Evolutionary conservation across 768 basidiomycete species (phyloP), one percentile per base, ranked within the genome.

Genomic region (Termitomyces eurrhizus): DNA sequence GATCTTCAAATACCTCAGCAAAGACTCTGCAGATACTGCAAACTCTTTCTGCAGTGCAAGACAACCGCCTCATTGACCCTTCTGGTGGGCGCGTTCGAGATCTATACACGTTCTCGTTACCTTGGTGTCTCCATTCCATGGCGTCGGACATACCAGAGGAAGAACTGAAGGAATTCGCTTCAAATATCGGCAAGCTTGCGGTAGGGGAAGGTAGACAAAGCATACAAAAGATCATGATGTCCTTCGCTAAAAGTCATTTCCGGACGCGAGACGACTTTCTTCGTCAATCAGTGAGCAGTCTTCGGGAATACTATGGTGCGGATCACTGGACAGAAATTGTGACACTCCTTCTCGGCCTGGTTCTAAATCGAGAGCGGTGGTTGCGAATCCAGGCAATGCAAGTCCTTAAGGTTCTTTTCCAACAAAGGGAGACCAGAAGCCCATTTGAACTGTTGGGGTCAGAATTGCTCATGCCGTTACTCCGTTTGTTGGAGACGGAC

Each of bases 241-340:
- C 92, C 3, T 95, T 95, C 66, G 85, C 90, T 58, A 92, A 92
- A 72, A 79, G 81, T 24, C 88, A 91, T 54, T 97, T 98, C 79
- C 81, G 95, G 52, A 93, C 93, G 2, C 88, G 88, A 67, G 95
- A 98, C 56, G 95, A 97, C 73, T 96, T 96, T 75, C 81, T 96
- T 60, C 86, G 93, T 5, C 93, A 97, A 69, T 93, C 92, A 0
- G 87, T 93, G 24, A 80, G 85, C 2, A 88, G 90, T 65, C 80
- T 98, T 41, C 86, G 93, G 24, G 95, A 97, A 68, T 87, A 92
- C 72, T 94, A 93, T 68, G 85, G 86, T 0, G 77, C 78, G 4
- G 82, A 90, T 54, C 77, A 86, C 65, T 92, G 92, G 84, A 82
- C 89, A 2, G 87, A 93, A 33, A 85, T 94, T 21, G 86, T 93